Base-by-base conservation (phyloP, 2,329 filamentous ascomycete species). In the Penicillium digitatum region DNA sequence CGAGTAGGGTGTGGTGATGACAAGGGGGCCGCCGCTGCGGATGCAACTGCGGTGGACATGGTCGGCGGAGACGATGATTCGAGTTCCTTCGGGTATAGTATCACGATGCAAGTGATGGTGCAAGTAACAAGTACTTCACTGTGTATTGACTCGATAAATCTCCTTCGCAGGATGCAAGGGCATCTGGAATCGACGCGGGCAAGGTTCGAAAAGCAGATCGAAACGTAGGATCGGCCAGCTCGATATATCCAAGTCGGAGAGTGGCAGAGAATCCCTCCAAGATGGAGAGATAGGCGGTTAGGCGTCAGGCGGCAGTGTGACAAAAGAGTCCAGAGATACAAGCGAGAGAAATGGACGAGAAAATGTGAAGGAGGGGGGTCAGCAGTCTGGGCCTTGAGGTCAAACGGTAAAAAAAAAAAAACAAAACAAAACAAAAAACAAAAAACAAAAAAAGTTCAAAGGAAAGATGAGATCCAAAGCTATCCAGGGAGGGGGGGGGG, bases 41-140 rank as follows among this genome's bases (percentile, higher is more conserved):
- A 70, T 57, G 76, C 78, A 63, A 80, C 77, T 47, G 74, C 77
- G 54, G 77, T 79, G 56, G 77, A 79, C 77, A 79, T 79, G 59
- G 27, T 50, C 27, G 34, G 35, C 31, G 18, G 42, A 34, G 14
- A 38, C 8, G 11, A 56, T 68, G 47, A 49, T 43, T 22, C 40
- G n/a, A 26, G 32, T 26, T 38, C 16, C 32, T 31, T 20, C 27
- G 18, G 43, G 11, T 43, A 46, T 11, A 29, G 32, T 48, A 20
- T 38, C 32, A 27, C 16, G 42, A 42, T 16, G 6, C 8, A 38
- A 12, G 20, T 10, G 12, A 27, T 20, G 14, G 31, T 16, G 32
- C 20, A 18, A 24, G 35, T 26, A 26, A 8, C 5, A n/a, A 27
- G n/a, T 39, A 22, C 26, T 32, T 34, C 43, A 46, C 32, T 20